Base-by-base conservation (phyloP, 164 flowering plant genomes). In the Vitis cinerea region DNA sequence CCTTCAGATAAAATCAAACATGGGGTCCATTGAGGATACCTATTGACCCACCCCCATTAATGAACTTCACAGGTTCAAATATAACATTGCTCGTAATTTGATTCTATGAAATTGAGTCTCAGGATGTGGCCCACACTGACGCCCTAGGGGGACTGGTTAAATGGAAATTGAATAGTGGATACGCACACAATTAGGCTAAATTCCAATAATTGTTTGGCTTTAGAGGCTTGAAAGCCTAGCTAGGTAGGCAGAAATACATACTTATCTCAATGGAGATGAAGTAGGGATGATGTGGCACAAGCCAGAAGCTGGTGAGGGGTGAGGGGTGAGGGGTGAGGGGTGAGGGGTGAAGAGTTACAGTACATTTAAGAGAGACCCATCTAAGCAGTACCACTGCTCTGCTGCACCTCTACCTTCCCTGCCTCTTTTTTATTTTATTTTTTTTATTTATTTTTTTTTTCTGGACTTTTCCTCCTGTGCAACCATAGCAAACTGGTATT, bases 361-460 rank as follows among this genome's bases (percentile, higher is more conserved):
- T 53, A 65, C 75, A 75, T 75, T 72, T 70, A 74, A 59, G 67
- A 66, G 66, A 64, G 11, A 65, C 72, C 58, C 72, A 66, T 63
- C 70, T 70, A 64, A 68, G 44, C 4, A 37, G 44, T 37, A 37
- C 72, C 27, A 58, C 27, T 12, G n/a, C 56, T 53, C 56, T 37
- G 44, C 44, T 37, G 56, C 56, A 53, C 13, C 56, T 12, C 56
- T n/a, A 53, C 16, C 65, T 47, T 50, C 65, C 65, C 63, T 64
- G 51, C 31, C 17, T 63, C n/a, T 47, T 27, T 63, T 67, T 60
- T 61, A 1, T 19, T 19, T 64, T 64, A 17, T 23, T 47, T 27
- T 63, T 67, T 60, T 61, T 66, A 51, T 44, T 10, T 31, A n/a
- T n/a, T 19, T 64, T 64, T 66, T 44, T 44, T 44, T 10, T 19